Base-by-base conservation (phyloP, 345 rosid genomes). In the Euphorbia pulcherrima region DNA sequence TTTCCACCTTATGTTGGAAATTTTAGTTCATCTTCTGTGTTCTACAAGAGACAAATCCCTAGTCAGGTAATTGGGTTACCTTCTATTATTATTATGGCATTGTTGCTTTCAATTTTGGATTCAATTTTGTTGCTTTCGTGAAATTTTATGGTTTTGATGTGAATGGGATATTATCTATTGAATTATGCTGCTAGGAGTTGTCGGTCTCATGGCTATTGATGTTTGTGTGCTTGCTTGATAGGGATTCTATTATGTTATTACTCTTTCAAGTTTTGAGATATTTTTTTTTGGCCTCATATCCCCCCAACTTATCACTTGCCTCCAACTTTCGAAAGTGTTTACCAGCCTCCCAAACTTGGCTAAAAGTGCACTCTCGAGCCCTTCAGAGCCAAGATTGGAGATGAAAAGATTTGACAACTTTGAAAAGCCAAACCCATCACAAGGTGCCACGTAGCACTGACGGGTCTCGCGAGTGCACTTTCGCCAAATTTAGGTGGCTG, bases 21-120 rank as follows among this genome's bases (percentile, higher is more conserved):
- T 64, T 82, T 80, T 64, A 67, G 92, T 0, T 50, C 69, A 30
- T 79, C 89, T 13, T 91, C 97, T 0, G 86, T 84, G 61, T 94
- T 94, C 79, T 80, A 85, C 81, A 62, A 47, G 80, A 81, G 96
- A 76, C 86, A 91, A 53, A 86, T 94, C 78, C 99, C 97, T 3
- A 89, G 97, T 82, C 89, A 91, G 97, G 99, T 94, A 85, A 6
- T 67, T 59, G 2, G n/a, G 8, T 17, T 50, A 11, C 4, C n/a
- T 52, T 40, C n/a, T 23, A 12, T 59, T 56, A 30, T 57, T 29
- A 17, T 27, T 29, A 7, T 59, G 7, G 21, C 4, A 10, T 2
- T 27, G n/a, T 18, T 62, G 51, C 44, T 59, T 0, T 23, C 7
- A 33, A 33, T 7, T 33, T 44, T 12, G 50, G 50, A 44, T 44